A percentile compares a stretch with the other conserved stretches of the same genome.
Conservation (phyloP, 441 rosid genomes). For the Gossypium schwendimanii region DNA sequence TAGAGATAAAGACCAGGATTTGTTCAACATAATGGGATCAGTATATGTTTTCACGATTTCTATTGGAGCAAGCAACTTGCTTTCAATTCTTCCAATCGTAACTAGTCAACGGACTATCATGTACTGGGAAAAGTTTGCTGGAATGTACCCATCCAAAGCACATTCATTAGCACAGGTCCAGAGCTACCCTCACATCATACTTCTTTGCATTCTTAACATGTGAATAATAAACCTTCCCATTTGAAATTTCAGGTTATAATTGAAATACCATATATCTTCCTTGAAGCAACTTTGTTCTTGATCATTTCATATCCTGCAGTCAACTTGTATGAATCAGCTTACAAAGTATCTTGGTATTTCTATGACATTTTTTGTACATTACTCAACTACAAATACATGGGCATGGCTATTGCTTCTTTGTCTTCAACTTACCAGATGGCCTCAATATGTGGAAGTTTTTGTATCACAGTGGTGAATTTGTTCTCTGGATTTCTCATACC, state of each 20-base stretch:
- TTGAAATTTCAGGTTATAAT: conserved; percentile 19
- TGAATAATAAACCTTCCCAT: neutral
- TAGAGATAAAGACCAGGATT: neutral
- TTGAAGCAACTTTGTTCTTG: conserved; percentile 20
- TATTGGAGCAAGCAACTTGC: conserved; percentile 15
- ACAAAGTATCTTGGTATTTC: conserved; percentile 31
- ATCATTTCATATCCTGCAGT: conserved; percentile 27
- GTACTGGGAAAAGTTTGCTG: conserved; percentile 29
- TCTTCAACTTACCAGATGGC: conserved; percentile 25
- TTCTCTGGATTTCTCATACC: conserved; percentile 32
- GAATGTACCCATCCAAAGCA: conserved; percentile 30
- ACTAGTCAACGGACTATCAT: conserved; percentile 17
- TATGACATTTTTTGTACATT: conserved; percentile 23
- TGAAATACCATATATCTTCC: conserved; percentile 30
- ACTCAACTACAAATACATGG: conserved; percentile 14
- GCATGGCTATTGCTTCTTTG: conserved; percentile 12
- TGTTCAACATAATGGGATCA: conserved; percentile 19
- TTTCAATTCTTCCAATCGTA: conserved; percentile 19
- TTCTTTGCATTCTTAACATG: neutral
- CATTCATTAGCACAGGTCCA: conserved; percentile 28
- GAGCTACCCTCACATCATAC: conserved; percentile 6
- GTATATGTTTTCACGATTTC: conserved; percentile 2
- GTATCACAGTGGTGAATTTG: conserved; percentile 18
- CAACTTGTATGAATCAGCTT: conserved; percentile 18
- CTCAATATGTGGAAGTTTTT: conserved; percentile 18